These are phyloP conservation scores for Solanum aculeatissimum DNA, from an alignment of 305 asterid genomes.

Conservation along the genomic window DNA sequence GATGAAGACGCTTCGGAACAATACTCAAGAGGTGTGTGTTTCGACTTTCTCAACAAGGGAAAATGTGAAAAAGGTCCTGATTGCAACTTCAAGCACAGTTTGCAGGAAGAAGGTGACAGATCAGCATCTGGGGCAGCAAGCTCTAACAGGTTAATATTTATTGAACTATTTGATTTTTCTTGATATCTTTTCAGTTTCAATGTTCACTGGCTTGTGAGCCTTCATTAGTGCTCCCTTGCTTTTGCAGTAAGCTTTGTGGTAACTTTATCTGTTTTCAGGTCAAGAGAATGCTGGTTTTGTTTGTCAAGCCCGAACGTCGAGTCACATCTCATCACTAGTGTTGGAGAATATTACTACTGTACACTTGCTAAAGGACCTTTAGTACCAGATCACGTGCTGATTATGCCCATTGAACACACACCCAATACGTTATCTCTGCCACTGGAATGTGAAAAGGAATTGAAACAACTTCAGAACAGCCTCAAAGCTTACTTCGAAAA, in stretches of 20 bases:
- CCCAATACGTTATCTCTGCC: conserved; percentile 69
- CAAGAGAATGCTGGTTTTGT: conserved; percentile 98
- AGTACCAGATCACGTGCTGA: conserved; percentile 76
- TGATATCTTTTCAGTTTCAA: neutral
- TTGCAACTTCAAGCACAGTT: conserved; percentile 78
- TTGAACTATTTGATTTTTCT: neutral
- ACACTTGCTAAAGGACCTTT: conserved; percentile 95
- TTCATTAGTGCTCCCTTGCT: neutral
- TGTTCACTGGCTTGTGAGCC: neutral
- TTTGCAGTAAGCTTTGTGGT: neutral
- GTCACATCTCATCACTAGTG: conserved; percentile 64
- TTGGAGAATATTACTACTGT: conserved; percentile 79
- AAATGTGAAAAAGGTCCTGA: conserved; percentile 92
- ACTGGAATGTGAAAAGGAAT: conserved; percentile 61
- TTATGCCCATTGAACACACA: conserved; percentile 75
- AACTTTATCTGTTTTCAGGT: conserved; percentile 35
- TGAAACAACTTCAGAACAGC: conserved; percentile 44
- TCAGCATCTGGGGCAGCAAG: conserved; percentile 43
- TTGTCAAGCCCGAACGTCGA: conserved; percentile 76
- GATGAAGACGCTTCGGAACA: conserved; percentile 90
- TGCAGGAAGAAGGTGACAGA: conserved; percentile 65
- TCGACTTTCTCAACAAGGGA: conserved; percentile 93
- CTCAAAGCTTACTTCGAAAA: conserved; percentile 65
- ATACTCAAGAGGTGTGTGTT: conserved; percentile 83
- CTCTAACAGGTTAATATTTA: conserved; percentile 39